Conservation (phyloP, 2,329 filamentous ascomycete genomes). For the Monosporascus sp. region DNA sequence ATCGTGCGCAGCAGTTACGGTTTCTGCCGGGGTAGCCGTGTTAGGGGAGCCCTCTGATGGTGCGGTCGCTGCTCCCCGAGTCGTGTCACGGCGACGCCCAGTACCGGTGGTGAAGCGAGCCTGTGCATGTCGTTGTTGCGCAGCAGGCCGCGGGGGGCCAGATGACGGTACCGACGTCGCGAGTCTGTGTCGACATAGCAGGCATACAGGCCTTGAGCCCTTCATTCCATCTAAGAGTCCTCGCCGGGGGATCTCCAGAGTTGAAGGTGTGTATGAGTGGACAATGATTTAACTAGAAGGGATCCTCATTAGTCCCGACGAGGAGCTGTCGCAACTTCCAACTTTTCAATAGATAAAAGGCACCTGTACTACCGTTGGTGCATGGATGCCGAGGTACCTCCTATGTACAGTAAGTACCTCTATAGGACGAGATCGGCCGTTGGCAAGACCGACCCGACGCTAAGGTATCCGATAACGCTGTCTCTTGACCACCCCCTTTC, state of each 20-base stretch:
- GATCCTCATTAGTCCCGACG: no score
- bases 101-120: not conserved
- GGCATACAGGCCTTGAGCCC: slow-evolving; percentile 19
- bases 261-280: no score
- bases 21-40: not conserved
- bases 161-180: slow-evolving; percentile 18
- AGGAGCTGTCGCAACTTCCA: no score
- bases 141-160: slow-evolving; percentile 2
- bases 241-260: slow-evolving; percentile 2
- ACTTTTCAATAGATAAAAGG: no score
- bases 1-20: not conserved
- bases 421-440: not conserved
- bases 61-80: not conserved
- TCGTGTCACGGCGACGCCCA: not conserved
- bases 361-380: no score
- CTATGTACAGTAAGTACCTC: no score
- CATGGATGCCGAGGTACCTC: no score
- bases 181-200: slow-evolving; percentile 25
- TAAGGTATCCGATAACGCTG: slow-evolving; percentile 2
- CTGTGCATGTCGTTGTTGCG: not conserved
- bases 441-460: not conserved
- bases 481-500: not conserved
- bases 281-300: no score
- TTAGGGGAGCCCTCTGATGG: not conserved
- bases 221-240: slow-evolving; percentile 20